Evolutionary conservation across 1,284 basidiomycete species (phyloP), one percentile per base, ranked within the genome.

Genomic region (Ganoderma lucidum): DNA sequence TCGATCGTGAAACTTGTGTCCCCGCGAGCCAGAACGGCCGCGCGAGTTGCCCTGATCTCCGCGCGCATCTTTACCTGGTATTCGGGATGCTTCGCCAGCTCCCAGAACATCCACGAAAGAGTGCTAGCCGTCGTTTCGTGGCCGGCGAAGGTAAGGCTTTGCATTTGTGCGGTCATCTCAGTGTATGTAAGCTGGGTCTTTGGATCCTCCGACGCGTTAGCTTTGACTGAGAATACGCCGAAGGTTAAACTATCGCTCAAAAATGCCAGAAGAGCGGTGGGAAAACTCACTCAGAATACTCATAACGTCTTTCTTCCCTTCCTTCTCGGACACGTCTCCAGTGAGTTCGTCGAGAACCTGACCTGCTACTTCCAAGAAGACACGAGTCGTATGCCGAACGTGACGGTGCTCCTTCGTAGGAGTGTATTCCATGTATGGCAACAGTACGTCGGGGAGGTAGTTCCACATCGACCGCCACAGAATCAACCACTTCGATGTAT

Each of bases 111-210:
- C 77, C 77, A 81, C 3, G 74, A 70, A 10, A 80, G 55, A 2
- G 77, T 71, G n/a, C 44, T 71, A 1, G 76, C 70, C 3, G 77
- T 78, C 48, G 51, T 74, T 44, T 67, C 80, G 78, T 28, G 80
- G 76, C 39, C 80, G 69, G 71, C 76, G 14, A 77, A 70, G 2
- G 75, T 72, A 68, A 80, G 66, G 64, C 83, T 83, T 81, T 70
- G 81, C 82, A 91, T 86, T 75, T 90, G 86, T 3, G 87, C 78
- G 1, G 86, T 59, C 55, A 82, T 74, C 66, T 84, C 89, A 28
- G 83, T 83, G 30, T 88, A 83, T 4, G 71, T 83, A 62, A 90
- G 78, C 63, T 79, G 81, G 10, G 78, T 79, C 69, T 81, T 83
- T 56, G 82, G 81, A 23, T 86, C 78, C 59, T 84, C 79, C 2